Evolutionary conservation across 2,329 filamentous ascomycete genomes (phyloP).

Genomic region (Fusarium sp.): DNA sequence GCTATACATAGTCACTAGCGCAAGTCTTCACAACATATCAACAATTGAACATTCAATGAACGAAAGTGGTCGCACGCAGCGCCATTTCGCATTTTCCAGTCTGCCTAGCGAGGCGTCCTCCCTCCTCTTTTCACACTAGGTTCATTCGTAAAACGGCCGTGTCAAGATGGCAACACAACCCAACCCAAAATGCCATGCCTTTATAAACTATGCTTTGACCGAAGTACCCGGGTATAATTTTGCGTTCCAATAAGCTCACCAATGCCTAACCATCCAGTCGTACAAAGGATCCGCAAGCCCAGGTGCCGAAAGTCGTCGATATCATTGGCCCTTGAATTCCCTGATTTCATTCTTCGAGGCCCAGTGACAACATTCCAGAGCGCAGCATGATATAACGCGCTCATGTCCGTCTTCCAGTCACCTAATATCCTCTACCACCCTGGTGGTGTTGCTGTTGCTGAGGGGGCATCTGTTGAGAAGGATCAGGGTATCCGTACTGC

Average conservation of each 20-base stretch:
- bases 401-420: conserved; percentile 11
- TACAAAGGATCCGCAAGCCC: conserved; percentile 47
- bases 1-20: background rate
- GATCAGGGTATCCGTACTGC: conserved; percentile 63
- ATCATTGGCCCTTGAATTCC: conserved; percentile 29
- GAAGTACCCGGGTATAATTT: conserved; percentile 49
- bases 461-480: conserved; percentile 55
- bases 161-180: conserved; percentile 44
- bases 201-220: conserved; percentile 45
- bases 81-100: conserved; percentile 35
- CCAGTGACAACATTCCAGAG: conserved; percentile 1
- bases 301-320: conserved; percentile 44
- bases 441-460: conserved; percentile 56
- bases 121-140: conserved; percentile 39
- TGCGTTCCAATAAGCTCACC: conserved; percentile 49
- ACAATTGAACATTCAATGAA: background rate
- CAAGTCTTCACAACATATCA: conserved; percentile 1
- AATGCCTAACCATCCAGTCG: conserved; percentile 46
- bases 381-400: conserved; percentile 5
- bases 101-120: conserved; percentile 20
- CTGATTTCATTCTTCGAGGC: conserved; percentile 22
- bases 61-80: conserved; percentile 28
- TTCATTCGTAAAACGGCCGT: conserved; percentile 49
- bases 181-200: conserved; percentile 40
- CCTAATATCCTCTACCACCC: conserved; percentile 59